Conservation (phyloP, 495 filamentous ascomycete species). For the Oidiodendron maius region DNA sequence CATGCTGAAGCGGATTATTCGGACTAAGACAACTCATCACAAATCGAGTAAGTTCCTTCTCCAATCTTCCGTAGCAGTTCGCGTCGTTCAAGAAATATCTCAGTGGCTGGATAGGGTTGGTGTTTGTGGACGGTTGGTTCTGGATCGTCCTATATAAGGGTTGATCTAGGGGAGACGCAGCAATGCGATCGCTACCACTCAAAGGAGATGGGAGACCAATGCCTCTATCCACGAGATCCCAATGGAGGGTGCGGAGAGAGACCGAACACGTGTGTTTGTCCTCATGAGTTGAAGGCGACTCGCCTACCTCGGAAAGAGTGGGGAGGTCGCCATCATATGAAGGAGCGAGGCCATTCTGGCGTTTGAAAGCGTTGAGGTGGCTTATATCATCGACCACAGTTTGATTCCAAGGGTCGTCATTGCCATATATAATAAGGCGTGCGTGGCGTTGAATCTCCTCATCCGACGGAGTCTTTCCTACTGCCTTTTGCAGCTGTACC, state of each 20-base stretch:
- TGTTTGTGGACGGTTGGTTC: conserved; percentile 20
- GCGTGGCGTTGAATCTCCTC: conserved; percentile 56
- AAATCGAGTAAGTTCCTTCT: conserved; percentile 40
- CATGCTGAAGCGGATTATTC: conserved; percentile 46
- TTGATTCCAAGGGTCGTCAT: conserved; percentile 66
- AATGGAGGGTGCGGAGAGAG: conserved; percentile 13
- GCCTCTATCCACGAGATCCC: conserved; percentile 12
- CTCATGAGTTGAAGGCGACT: not conserved
- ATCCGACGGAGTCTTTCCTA: conserved; percentile 52
- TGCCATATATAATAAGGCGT: conserved; percentile 58
- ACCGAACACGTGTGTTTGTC: not conserved
- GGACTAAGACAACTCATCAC: conserved; percentile 40
- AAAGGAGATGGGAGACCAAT: conserved; percentile 7
- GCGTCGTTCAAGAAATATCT: conserved; percentile 42
- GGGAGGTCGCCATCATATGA: conserved; percentile 5
- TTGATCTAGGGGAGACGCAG: not conserved
- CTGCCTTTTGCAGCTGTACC: conserved; percentile 38
- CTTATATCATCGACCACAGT: conserved; percentile 61
- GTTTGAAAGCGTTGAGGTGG: conserved; percentile 47
- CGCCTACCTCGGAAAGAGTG: conserved; percentile 9
- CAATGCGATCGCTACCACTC: not conserved
- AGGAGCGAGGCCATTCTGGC: conserved; percentile 18
- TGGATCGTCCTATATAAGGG: conserved; percentile 11
- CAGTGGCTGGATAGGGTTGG: conserved; percentile 23
- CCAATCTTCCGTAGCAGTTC: conserved; percentile 47